phyloP scores from a whole-genome alignment of 2,329 filamentous ascomycete species.

The Xylariaceae sp. region DNA sequence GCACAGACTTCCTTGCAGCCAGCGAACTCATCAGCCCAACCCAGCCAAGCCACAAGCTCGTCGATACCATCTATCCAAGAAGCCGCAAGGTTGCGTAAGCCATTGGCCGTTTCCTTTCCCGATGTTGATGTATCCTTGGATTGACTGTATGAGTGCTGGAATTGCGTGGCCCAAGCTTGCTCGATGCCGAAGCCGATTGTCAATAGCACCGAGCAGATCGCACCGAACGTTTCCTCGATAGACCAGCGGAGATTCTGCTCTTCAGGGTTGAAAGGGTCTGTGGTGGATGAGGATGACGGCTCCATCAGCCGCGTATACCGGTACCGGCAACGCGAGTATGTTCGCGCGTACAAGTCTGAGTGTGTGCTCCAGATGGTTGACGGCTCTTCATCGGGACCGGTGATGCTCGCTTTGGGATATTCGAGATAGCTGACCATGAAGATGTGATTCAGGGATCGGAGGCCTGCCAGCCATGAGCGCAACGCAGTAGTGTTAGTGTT shows the following conservation, averaged over 20 bases:
- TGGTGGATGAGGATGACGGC: constrained; percentile 10
- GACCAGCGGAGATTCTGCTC: constrained; percentile 39
- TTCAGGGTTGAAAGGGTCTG: constrained; percentile 28
- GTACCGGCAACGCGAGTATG: constrained; percentile 41
- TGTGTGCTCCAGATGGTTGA: constrained; percentile 30
- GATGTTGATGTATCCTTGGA: background rate
- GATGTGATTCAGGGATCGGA: constrained; percentile 40
- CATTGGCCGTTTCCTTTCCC: background rate
- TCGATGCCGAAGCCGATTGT: constrained; percentile 43
- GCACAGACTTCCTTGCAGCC: constrained; percentile 40
- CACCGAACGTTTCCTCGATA: constrained; percentile 39
- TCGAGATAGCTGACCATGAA: constrained; percentile 45
- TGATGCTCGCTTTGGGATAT: constrained; percentile 34
- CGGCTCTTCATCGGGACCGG: background rate
- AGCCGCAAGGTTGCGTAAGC: constrained; percentile 2
- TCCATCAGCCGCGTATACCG: constrained; percentile 39
- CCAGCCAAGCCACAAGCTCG: constrained; percentile 48
- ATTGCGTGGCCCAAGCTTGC: constrained; percentile 31
- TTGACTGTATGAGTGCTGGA: constrained; percentile 2
- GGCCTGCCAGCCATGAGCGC: constrained; percentile 29
- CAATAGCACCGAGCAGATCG: constrained; percentile 41
- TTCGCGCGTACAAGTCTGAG: constrained; percentile 35
- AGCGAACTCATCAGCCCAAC: constrained; percentile 47
- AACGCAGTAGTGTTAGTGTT: constrained; percentile 6
- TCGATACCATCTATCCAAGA: constrained; percentile 36